phyloP scores from a whole-genome alignment of 352 stramenopile species.

The Pythium biforme region DNA sequence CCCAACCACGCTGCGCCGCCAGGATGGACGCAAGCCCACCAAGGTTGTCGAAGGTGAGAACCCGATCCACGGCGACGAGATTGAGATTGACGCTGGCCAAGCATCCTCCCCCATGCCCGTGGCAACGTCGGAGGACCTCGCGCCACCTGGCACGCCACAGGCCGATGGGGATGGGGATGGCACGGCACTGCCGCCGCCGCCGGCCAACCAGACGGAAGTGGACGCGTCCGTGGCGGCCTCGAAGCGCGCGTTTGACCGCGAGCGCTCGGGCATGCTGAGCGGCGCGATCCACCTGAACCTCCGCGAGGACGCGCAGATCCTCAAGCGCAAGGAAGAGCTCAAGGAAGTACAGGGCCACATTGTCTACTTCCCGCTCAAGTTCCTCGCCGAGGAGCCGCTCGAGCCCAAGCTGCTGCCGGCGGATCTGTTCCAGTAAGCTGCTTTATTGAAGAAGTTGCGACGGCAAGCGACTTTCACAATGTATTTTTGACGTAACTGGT shows the following conservation, averaged over 20 bases:
- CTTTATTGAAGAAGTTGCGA: too few relatives aligned
- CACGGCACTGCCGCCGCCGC: background rate
- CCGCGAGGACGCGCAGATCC: constrained; percentile 61
- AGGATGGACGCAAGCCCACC: constrained; percentile 17
- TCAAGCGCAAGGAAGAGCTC: constrained; percentile 63
- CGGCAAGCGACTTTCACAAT: background rate
- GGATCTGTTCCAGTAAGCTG: constrained; percentile 74
- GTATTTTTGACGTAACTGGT: background rate
- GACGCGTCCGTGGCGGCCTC: background rate
- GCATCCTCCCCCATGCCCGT: constrained; percentile 3
- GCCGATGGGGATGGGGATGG: background rate
- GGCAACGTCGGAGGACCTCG: background rate
- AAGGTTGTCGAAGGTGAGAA: constrained; percentile 21
- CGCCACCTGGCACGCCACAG: background rate
- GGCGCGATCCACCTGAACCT: constrained; percentile 69
- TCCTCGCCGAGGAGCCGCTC: constrained; percentile 74
- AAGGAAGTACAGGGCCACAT: constrained; percentile 72
- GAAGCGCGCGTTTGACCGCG: constrained; percentile 6
- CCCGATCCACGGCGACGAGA: constrained; percentile 15
- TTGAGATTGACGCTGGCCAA: constrained; percentile 17
- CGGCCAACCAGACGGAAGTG: background rate
- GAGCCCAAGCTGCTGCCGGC: constrained; percentile 77
- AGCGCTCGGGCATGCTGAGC: constrained; percentile 41
- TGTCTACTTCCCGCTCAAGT: constrained; percentile 87
- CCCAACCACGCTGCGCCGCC: constrained; percentile 1